A percentile compares a stretch with the other conserved stretches of the same genome.
These are phyloP conservation scores for Plenodomus tracheiphilus DNA, from an alignment of 2,329 filamentous ascomycete species.

Conservation along the genomic window DNA sequence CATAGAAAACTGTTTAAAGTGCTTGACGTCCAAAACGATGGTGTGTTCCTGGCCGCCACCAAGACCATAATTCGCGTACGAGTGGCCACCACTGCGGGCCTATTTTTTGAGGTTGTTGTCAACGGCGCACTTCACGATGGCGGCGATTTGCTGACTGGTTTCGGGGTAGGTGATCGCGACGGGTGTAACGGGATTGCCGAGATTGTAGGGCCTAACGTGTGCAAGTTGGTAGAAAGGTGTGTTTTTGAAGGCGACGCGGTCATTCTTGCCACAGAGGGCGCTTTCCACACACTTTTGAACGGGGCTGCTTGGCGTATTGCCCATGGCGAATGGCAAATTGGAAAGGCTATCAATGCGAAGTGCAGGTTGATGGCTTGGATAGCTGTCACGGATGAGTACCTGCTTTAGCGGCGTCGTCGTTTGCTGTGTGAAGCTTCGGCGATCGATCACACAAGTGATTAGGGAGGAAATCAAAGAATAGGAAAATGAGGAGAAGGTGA, in stretches of 20 bases:
- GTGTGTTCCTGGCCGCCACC: slow-evolving; percentile 53
- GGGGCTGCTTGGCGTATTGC: slow-evolving; percentile 32
- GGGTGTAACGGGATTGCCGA: slow-evolving; percentile 48
- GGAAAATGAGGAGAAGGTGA: too few relatives aligned
- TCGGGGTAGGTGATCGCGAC: slow-evolving; percentile 61
- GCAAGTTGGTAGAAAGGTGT: slow-evolving; percentile 32
- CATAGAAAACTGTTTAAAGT: slow-evolving; percentile 52
- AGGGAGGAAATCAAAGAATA: too few relatives aligned
- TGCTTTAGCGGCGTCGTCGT: too few relatives aligned
- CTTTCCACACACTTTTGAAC: slow-evolving; percentile 33
- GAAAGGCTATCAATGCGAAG: too few relatives aligned
- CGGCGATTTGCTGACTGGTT: slow-evolving; percentile 57
- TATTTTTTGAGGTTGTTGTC: slow-evolving; percentile 59
- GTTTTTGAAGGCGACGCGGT: slow-evolving; percentile 26
- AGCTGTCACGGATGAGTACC: too few relatives aligned
- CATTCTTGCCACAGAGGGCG: slow-evolving; percentile 31
- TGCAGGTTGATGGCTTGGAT: too few relatives aligned
- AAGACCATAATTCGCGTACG: slow-evolving; percentile 57
- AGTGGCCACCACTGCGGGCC: slow-evolving; percentile 66
- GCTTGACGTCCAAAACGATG: slow-evolving; percentile 55
- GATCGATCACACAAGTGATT: too few relatives aligned
- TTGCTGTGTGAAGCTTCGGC: too few relatives aligned
- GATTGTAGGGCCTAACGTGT: slow-evolving; percentile 45
- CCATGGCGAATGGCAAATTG: slow-evolving; percentile 30
- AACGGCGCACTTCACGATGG: slow-evolving; percentile 61